These are phyloP conservation scores for Arabis alpina DNA, from an alignment of 345 rosid genomes.

Conservation along the genomic window DNA sequence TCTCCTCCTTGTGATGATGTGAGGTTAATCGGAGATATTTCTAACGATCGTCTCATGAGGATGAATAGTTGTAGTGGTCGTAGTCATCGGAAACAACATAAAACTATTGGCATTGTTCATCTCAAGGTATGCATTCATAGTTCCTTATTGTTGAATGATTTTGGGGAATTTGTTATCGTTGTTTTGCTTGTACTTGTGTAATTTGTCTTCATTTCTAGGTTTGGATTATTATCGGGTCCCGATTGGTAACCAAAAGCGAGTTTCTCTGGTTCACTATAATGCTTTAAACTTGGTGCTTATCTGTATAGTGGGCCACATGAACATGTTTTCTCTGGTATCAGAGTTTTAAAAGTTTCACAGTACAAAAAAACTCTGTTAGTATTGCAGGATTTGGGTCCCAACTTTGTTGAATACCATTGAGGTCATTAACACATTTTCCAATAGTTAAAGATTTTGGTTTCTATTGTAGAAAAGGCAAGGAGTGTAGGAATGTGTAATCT, in stretches of 20 bases:
- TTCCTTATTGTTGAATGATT: background rate
- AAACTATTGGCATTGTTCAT: conserved; percentile 80
- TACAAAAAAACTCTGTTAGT: conserved; percentile 34
- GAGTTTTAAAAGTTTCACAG: conserved; percentile 19
- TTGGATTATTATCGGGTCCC: conserved; percentile 24
- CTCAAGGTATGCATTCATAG: conserved; percentile 60
- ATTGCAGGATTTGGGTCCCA: conserved; percentile 53
- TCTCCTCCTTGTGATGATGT: conserved; percentile 64
- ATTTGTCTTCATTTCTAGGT: conserved; percentile 24
- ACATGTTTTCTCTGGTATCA: conserved; percentile 53
- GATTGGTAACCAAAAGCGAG: background rate
- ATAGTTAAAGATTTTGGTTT: conserved; percentile 9
- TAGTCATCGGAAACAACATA: conserved; percentile 58
- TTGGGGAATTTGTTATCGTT: conserved; percentile 7
- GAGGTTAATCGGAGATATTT: conserved; percentile 77
- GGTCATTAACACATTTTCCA: background rate
- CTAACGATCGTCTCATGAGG: conserved; percentile 60
- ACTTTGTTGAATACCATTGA: conserved; percentile 35
- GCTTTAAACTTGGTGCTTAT: conserved; percentile 66
- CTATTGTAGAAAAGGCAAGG: background rate
- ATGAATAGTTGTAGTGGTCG: conserved; percentile 59
- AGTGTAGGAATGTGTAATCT: conserved; percentile 11
- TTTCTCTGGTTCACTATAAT: conserved; percentile 38
- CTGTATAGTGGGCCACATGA: conserved; percentile 93
- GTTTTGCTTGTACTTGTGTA: conserved; percentile 17